phyloP scores from a whole-genome alignment of 208 protist genomes.

The Trypanosoma cruzi region DNA sequence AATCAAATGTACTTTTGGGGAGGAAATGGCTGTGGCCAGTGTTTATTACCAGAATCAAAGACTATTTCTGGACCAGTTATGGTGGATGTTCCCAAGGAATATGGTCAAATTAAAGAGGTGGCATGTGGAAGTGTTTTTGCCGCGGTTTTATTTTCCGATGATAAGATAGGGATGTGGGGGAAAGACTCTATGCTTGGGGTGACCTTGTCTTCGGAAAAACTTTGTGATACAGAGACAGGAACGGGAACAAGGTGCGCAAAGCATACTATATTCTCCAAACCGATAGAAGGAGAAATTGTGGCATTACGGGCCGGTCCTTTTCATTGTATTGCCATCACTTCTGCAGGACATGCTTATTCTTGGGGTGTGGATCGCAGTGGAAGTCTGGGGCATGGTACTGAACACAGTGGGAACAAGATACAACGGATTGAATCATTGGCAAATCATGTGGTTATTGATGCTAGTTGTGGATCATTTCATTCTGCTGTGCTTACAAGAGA shows the following conservation, averaged over 20 bases:
- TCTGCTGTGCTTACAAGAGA: slow-evolving; percentile 56
- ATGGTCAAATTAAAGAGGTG: slow-evolving; percentile 37
- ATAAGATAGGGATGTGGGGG: slow-evolving; percentile 64
- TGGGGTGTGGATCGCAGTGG: slow-evolving; percentile 67
- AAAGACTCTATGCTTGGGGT: slow-evolving; percentile 48
- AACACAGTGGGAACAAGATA: slow-evolving; percentile 38
- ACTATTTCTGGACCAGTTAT: slow-evolving; percentile 18
- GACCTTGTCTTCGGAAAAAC: slow-evolving; percentile 14
- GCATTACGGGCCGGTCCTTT: slow-evolving; percentile 53
- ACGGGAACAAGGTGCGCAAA: slow-evolving; percentile 32
- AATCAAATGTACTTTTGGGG: slow-evolving; percentile 72
- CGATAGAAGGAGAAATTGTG: slow-evolving; percentile 6
- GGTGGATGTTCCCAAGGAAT: slow-evolving; percentile 11
- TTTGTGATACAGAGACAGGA: slow-evolving; percentile 33
- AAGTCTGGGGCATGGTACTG: slow-evolving; percentile 65
- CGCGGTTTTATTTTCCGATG: slow-evolving; percentile 48
- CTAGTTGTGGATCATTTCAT: slow-evolving; percentile 62
- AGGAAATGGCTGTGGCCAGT: slow-evolving; percentile 78
- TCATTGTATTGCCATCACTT: slow-evolving; percentile 63
- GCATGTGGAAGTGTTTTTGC: slow-evolving; percentile 59
- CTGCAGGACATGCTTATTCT: slow-evolving; percentile 55
- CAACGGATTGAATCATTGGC: slow-evolving; percentile 49
- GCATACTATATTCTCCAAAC: slow-evolving; percentile 33
- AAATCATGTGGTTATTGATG: slow-evolving; percentile 44
- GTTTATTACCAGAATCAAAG: slow-evolving; percentile 30